A percentile compares a stretch with the other conserved stretches of the same genome.
Conservation (phyloP, 116 monocot genomes). For the Trichopus zeylanicus region DNA sequence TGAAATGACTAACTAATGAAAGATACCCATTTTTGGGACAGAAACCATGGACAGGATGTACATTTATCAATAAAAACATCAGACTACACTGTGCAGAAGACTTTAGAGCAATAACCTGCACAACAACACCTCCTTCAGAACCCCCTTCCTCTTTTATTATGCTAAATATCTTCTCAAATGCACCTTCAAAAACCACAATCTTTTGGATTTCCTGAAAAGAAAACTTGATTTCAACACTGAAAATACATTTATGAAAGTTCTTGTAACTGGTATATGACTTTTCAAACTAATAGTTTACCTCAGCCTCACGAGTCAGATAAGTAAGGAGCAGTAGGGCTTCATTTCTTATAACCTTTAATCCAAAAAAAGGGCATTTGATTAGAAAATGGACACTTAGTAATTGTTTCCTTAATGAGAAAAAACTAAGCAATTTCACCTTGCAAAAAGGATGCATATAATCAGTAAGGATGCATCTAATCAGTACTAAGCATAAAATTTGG, state of each 20-base stretch:
- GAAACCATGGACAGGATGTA: no score
- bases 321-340: constrained; percentile 86
- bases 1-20: no score
- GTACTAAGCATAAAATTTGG: no score
- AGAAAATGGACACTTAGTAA: constrained; percentile 1
- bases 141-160: constrained; percentile 98
- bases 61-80: no score
- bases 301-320: constrained; percentile 83
- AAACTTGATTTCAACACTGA: not conserved
- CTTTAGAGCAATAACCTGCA: constrained; percentile 60
- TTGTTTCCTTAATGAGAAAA: not conserved
- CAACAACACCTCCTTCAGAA: constrained; percentile 99
- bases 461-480: no score
- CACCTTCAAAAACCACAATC: constrained; percentile 98
- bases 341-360: constrained; percentile 76
- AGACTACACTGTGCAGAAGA: not conserved
- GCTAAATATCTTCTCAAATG: constrained; percentile 97
- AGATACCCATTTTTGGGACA: no score
- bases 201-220: constrained; percentile 94
- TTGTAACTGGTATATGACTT: not conserved
- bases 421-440: not conserved
- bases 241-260: not conserved
- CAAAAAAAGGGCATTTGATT: not conserved
- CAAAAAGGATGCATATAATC: not conserved
- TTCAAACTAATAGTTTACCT: constrained; percentile 21